Evolutionary conservation across 176 grass and related monocot species (phyloP), one percentile per base, ranked within the genome.

Genomic region (Eragrostis curvula): DNA sequence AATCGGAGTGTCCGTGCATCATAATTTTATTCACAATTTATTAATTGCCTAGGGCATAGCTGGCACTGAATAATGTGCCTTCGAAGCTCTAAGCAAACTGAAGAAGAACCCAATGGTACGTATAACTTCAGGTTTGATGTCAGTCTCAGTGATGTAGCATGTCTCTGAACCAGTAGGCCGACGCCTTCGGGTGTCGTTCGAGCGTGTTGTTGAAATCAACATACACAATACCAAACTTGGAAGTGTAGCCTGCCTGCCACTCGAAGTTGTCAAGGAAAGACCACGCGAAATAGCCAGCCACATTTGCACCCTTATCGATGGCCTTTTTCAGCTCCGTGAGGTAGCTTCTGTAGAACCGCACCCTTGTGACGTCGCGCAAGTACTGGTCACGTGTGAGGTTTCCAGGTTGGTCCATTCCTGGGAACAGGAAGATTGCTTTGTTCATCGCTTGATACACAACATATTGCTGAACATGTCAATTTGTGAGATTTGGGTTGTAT

Each of bases 201-300:
- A 87, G 84, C 1, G 45, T 87, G 25, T 79, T 36, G 32, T 36
- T 81, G 64, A 68, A 94, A 61, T 94, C 89, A 1, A 91, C 84
- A 2, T 91, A 94, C 5, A 91, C 86, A 20, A 91, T 66, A 24
- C 89, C 92, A 23, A 94, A 91, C 67, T 90, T 91, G 41, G 86
- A 91, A 0, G 80, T 79, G 71, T 91, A 91, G 0, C 92, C 92
- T 4, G 84, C 80, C 18, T 12, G 29, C 88, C 88, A 91, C 69
- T 94, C 92, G 6, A 91, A 87, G 80, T 94, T 91, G 44, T 91
- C 92, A 2, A 94, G 86, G 21, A 91, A 80, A 83, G 92, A 94
- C 92, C 92, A 94, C 0, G 88, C 88, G 50, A 94, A 94, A 70
- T 94, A 91, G 73, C 92, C 92, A 3, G 83, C 68, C 32, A 94